Conservation (phyloP, 192 early-diverging fungal species). For the Rhizoclosmatium globosum region DNA sequence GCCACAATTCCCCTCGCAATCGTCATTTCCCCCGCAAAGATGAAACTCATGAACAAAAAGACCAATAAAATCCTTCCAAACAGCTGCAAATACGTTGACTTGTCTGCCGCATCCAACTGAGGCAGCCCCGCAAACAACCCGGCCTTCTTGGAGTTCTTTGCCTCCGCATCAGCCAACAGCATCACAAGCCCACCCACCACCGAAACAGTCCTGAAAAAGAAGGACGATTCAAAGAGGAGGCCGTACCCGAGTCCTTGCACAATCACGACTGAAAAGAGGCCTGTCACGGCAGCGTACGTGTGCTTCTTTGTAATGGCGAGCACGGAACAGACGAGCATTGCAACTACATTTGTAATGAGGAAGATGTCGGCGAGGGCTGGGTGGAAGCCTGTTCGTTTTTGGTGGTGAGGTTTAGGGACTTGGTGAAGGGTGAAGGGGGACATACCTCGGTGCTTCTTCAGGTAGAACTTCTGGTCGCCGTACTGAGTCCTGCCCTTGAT, state of each 20-base stretch:
- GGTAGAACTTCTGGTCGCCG: slow-evolving; percentile 86
- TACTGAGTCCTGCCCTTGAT: slow-evolving; percentile 84
- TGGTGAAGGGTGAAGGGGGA: neutral
- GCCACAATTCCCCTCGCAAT: slow-evolving; percentile 75
- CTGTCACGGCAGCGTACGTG: slow-evolving; percentile 84
- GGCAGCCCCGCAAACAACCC: slow-evolving; percentile 89
- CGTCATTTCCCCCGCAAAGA: slow-evolving; percentile 86
- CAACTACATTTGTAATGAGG: slow-evolving; percentile 80
- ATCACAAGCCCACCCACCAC: slow-evolving; percentile 94
- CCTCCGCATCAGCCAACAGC: slow-evolving; percentile 85
- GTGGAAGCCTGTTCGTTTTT: slow-evolving; percentile 63
- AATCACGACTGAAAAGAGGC: slow-evolving; percentile 83
- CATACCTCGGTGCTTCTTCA: slow-evolving; percentile 76
- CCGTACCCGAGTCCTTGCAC: slow-evolving; percentile 91
- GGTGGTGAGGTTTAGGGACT: neutral
- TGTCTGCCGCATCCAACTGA: slow-evolving; percentile 76
- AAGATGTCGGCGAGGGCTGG: slow-evolving; percentile 87
- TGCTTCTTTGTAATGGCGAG: slow-evolving; percentile 83
- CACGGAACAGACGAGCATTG: slow-evolving; percentile 85
- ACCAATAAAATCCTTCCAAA: slow-evolving; percentile 93
- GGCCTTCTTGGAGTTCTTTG: slow-evolving; percentile 52
- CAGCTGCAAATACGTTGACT: slow-evolving; percentile 90
- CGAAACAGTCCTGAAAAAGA: slow-evolving; percentile 94
- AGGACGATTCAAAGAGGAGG: slow-evolving; percentile 86
- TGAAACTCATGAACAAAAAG: slow-evolving; percentile 89